Percentiles rank a stretch among this genome's conserved stretches.
Conservation (phyloP, 495 filamentous ascomycete species). For the Umbilicaria muhlenbergii region DNA sequence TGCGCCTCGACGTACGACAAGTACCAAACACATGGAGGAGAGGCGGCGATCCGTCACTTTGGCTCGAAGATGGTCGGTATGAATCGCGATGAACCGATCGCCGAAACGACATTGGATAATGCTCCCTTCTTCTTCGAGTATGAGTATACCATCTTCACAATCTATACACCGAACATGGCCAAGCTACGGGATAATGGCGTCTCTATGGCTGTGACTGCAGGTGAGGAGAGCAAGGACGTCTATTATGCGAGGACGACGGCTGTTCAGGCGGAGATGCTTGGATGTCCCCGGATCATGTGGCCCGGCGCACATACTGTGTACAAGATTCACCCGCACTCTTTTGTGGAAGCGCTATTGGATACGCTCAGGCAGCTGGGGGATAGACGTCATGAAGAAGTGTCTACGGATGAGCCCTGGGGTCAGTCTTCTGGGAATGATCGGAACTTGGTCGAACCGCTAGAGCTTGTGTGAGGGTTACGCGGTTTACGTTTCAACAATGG, state of each 20-base stretch:
- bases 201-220: constrained; percentile 13
- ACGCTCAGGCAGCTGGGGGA: no score
- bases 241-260: constrained; percentile 12
- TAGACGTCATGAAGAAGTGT: no score
- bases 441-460: no score
- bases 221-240: constrained; percentile 10
- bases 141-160: constrained; percentile 7
- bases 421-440: no score
- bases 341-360: no score
- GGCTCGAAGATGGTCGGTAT: constrained; percentile 1
- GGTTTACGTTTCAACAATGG: no score
- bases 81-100: not conserved
- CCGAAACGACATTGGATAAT: constrained; percentile 3
- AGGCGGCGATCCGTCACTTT: constrained; percentile 3
- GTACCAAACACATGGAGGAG: not conserved
- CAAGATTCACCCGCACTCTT: not conserved
- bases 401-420: no score
- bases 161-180: constrained; percentile 12
- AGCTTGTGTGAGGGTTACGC: no score
- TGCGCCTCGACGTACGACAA: no score
- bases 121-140: constrained; percentile 12
- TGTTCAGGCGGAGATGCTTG: constrained; percentile 14
- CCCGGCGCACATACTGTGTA: constrained; percentile 17
- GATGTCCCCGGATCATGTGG: constrained; percentile 7
- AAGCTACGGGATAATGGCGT: constrained; percentile 6